Conservation (phyloP, 768 basidiomycete species). For the Boletus speciosus region DNA sequence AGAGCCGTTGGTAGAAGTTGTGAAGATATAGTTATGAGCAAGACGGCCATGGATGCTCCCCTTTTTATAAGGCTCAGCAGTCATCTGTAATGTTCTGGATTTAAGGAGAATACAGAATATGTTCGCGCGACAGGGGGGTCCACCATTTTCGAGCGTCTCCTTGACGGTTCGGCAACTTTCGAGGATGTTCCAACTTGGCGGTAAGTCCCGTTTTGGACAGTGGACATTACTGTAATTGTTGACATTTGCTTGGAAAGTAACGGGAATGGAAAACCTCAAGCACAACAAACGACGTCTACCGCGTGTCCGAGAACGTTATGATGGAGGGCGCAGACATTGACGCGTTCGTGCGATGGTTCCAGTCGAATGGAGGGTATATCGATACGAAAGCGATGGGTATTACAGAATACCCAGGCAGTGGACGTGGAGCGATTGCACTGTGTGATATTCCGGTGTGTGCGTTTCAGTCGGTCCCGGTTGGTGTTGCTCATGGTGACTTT, state of each 20-base stretch:
- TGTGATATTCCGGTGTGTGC: constrained; percentile 63
- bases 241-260: constrained; percentile 2
- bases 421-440: constrained; percentile 73
- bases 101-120: background rate
- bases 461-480: background rate
- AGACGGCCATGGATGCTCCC: background rate
- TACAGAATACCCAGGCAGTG: constrained; percentile 47
- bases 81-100: constrained; percentile 8
- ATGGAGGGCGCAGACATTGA: constrained; percentile 18
- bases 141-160: background rate
- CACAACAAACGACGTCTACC: background rate
- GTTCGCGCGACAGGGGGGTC: background rate
- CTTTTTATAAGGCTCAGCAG: constrained; percentile 3
- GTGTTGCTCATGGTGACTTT: background rate
- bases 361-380: constrained; percentile 45
- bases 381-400: constrained; percentile 47
- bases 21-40: background rate
- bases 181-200: background rate
- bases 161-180: constrained; percentile 6
- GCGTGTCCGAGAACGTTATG: background rate
- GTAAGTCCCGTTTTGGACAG: constrained; percentile 6
- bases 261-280: background rate
- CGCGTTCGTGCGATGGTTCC: constrained; percentile 59
- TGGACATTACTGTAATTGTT: background rate
- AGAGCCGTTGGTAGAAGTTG: background rate